These are phyloP conservation scores for Syzygium aqueum DNA, from an alignment of 345 rosid genomes.

Conservation along the genomic window DNA sequence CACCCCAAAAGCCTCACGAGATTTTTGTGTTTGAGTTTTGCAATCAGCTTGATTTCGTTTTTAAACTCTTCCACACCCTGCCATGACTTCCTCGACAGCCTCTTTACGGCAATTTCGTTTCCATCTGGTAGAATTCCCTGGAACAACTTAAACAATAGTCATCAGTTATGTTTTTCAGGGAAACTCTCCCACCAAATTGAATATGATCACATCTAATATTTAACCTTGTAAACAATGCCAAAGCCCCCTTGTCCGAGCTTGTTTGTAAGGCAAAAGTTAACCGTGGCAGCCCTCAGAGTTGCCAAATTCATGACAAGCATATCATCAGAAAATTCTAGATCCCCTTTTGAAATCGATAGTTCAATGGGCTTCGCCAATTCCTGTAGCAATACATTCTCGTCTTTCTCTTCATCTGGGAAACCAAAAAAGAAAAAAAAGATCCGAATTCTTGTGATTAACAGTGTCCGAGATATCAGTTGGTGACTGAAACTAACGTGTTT, in stretches of 20 bases:
- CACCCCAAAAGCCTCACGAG: conserved; percentile 26
- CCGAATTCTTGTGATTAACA: neutral
- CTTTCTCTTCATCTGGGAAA: neutral
- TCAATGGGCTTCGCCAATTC: neutral
- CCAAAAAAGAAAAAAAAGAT: neutral
- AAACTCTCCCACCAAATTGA: neutral
- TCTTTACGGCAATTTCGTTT: conserved; percentile 21
- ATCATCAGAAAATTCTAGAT: neutral
- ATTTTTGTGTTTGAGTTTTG: conserved; percentile 32
- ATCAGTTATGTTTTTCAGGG: neutral
- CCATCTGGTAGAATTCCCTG: conserved; percentile 21
- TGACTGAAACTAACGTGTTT: neutral
- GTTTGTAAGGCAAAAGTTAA: conserved; percentile 11
- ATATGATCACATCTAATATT: neutral
- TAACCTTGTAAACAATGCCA: conserved; percentile 13
- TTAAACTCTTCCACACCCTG: conserved; percentile 26
- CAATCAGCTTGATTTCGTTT: conserved; percentile 23
- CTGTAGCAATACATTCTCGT: neutral
- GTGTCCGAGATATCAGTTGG: neutral
- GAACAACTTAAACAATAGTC: neutral
- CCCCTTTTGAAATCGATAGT: neutral
- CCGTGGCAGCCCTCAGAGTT: conserved; percentile 16
- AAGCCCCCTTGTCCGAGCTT: conserved; percentile 18
- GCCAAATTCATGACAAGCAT: conserved; percentile 2
- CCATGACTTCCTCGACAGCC: conserved; percentile 10